Conservation (phyloP, 2,329 filamentous ascomycete species). For the Aspergillus alliaceus region DNA sequence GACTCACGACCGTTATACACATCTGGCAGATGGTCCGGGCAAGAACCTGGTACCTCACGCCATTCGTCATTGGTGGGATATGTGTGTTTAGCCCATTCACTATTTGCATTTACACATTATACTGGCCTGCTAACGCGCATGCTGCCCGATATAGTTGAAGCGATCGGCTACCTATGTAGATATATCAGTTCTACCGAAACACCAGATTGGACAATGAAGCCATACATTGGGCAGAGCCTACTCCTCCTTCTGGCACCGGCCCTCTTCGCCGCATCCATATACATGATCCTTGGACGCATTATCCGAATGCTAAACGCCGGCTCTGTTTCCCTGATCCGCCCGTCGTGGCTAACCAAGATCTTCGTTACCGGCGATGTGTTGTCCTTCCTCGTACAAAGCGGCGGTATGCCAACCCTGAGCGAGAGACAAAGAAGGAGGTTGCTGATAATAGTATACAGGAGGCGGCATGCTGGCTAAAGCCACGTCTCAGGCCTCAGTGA, state of each 20-base stretch:
- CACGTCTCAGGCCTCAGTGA: neutral
- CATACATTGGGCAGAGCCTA: neutral
- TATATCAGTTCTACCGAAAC: neutral
- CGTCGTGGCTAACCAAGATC: conserved; percentile 48
- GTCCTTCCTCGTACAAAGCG: conserved; percentile 48
- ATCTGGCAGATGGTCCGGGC: conserved; percentile 25
- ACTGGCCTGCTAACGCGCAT: neutral
- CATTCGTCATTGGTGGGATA: conserved; percentile 35
- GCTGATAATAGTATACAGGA: neutral
- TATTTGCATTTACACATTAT: too few species aligned
- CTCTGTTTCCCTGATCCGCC: conserved; percentile 42
- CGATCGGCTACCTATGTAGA: neutral
- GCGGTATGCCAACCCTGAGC: neutral
- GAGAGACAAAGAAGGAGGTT: neutral
- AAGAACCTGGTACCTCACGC: conserved; percentile 28
- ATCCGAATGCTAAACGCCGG: conserved; percentile 44
- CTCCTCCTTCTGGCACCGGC: conserved; percentile 47
- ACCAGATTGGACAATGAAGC: neutral
- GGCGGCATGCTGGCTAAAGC: neutral
- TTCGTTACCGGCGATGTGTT: conserved; percentile 51
- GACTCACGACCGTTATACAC: conserved; percentile 20
- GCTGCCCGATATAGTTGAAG: neutral
- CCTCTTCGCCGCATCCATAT: conserved; percentile 52
- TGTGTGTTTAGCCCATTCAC: conserved; percentile 26
- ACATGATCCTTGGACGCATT: too few species aligned